Base-by-base conservation (phyloP, 225 moss, liverwort and hornwort genomes). In the Straminergon stramineum region DNA sequence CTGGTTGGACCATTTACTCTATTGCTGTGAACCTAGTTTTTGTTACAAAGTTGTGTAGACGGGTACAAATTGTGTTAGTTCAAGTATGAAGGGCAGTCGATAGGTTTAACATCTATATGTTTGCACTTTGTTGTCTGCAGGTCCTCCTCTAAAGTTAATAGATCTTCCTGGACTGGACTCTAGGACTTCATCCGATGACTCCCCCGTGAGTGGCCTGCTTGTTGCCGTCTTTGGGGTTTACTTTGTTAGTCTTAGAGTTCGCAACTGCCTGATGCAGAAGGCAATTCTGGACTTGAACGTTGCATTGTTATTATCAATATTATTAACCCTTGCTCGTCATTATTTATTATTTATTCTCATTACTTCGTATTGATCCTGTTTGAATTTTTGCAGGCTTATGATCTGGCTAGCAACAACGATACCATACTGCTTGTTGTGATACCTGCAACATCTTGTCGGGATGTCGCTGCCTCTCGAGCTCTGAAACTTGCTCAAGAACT, bases 131-230 rank as follows among this genome's bases (percentile, higher is more conserved):
- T 85, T 78, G 22, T 91, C 63, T 92, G 91, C 94, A 97, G 97
- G 96, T 90, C 97, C 97, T 41, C 96, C 97, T 17, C 89, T 97
- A 91, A 97, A 96, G 92, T 88, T 97, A 82, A 96, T 97, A 87
- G 97, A 97, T 90, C 92, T 97, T 86, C 97, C 97, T 90, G 97
- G 97, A 53, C 93, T 97, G 15, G 97, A 97, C 64, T 90, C 93
- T 87, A 96, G 96, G 80, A 58, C 92, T 65, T 88, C 93, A 39
- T 86, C 94, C 81, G 97, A 96, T 87, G 97, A 97, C 63, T 95
- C 96, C 71, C 91, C 94, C 75, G 97, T 96, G 76, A 95, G 97
- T 90, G 73, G 30, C 82, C 61, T 82, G 53, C 52, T 82, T 58
- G 34, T 87, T 83, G 58, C 78, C 52, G 60, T 76, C 61, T 55